These are phyloP conservation scores for Tricholoma saponaceum DNA, from an alignment of 768 basidiomycete species.

Conservation along the genomic window DNA sequence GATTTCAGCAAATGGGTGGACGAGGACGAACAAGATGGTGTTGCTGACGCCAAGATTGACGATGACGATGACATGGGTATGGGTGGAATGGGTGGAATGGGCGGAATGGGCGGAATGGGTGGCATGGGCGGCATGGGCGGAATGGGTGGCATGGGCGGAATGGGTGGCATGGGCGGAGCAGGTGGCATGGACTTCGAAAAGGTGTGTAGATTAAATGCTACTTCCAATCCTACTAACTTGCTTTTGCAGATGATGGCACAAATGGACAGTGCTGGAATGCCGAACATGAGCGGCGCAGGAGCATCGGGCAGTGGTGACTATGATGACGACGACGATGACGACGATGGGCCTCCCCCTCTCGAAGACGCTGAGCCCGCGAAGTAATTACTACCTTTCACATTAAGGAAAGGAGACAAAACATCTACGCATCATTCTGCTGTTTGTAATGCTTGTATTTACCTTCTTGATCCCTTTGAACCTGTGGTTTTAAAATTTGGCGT, in stretches of 20 bases:
- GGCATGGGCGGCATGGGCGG: conserved; percentile 49
- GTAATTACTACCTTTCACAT: conserved; percentile 18
- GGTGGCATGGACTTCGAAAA: conserved; percentile 61
- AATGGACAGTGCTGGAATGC: conserved; percentile 29
- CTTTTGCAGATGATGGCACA: conserved; percentile 45
- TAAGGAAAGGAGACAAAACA: neutral
- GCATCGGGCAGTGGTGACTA: conserved; percentile 22
- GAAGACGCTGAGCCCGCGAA: conserved; percentile 57
- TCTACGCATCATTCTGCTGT: conserved; percentile 5
- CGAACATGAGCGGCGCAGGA: conserved; percentile 16
- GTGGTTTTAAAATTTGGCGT: neutral
- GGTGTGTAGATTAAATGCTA: conserved; percentile 30
- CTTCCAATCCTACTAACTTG: neutral
- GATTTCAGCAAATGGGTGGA: conserved; percentile 96
- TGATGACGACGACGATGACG: conserved; percentile 46
- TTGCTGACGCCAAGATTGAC: conserved; percentile 37
- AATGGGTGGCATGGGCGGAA: conserved; percentile 40
- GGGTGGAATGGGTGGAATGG: conserved; percentile 47
- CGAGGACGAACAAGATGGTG: conserved; percentile 91
- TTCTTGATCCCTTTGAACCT: neutral
- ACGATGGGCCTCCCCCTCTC: conserved; percentile 77
- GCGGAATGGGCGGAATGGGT: conserved; percentile 54
- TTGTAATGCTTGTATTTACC: conserved; percentile 5
- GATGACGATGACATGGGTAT: conserved; percentile 44
- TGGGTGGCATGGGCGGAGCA: conserved; percentile 43